Evolutionary conservation across 768 basidiomycete genomes (phyloP), one percentile per base, ranked within the genome.

Genomic region (Phanerochaete carnosa): DNA sequence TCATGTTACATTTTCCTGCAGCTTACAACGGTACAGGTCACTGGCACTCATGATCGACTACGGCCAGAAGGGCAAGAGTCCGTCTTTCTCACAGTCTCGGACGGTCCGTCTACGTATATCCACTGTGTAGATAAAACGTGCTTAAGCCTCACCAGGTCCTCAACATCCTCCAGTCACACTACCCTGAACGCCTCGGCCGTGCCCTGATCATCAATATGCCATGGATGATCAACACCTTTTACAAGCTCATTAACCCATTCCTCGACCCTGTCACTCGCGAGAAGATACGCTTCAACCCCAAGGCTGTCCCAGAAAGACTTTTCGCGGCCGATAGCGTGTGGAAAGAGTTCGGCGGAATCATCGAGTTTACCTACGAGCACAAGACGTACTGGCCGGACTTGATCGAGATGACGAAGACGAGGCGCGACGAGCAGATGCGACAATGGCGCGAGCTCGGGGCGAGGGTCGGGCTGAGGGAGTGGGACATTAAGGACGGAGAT

Each of bases 181-280:
- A 93, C 66, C 92, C 92, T 0, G 94, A 96, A 71, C 85, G 94
- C 3, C 84, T 96, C 33, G 92, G 91, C 29, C 71, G 72, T 29
- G 83, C 92, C 0, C 73, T 92, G 45, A 84, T 94, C 67, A 78
- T 88, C 60, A 90, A 94, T 66, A 80, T 94, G n/a, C 93, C 94
- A 3, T 94, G 85, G 76, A 70, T 92, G 53, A 69, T 94, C 54
- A 84, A 83, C 58, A 78, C 83, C 0, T 93, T 94, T 74, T 88
- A 85, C 79, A 91, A 88, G 65, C 72, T 92, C 65, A 86, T 94
- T 67, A 83, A 76, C 65, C 90, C 92, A 1, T 88, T 94, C 69
- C 83, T 95, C 55, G 94, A 95, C 73, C 91, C 94, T 2, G 71
- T 92, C 60, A 94, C 92, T 0, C 83, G 86, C 30, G 72, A 80